Evolutionary conservation across 2,329 filamentous ascomycete genomes (phyloP).

Genomic region (Microcyclosporella mali): DNA sequence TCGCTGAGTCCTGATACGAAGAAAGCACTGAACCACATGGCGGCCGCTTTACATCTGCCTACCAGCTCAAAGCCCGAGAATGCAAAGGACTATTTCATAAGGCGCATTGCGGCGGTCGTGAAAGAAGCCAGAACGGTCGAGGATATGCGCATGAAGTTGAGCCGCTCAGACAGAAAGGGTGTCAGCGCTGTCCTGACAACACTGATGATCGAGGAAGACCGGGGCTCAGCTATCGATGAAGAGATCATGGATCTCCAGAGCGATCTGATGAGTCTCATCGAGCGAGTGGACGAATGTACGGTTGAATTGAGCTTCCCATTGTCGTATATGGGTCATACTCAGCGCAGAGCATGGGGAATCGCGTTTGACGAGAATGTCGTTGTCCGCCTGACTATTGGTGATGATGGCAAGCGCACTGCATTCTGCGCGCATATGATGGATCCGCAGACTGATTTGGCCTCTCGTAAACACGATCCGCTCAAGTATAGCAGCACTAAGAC

Average conservation of each 20-base stretch:
- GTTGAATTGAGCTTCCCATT: slow-evolving; percentile 1
- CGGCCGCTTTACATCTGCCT: background rate
- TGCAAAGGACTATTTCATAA: slow-evolving; percentile 5
- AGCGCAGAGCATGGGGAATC: slow-evolving; percentile 3
- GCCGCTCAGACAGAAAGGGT: background rate
- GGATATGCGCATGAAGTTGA: background rate
- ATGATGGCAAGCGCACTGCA: background rate
- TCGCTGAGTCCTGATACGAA: background rate
- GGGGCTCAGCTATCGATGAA: background rate
- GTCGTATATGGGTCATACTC: background rate
- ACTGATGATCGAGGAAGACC: slow-evolving; percentile 4
- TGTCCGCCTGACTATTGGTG: background rate
- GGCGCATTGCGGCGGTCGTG: background rate
- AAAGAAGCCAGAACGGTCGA: slow-evolving; percentile 1
- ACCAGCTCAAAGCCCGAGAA: background rate
- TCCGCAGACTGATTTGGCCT: background rate
- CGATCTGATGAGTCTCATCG: slow-evolving; percentile 1
- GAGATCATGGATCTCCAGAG: slow-evolving; percentile 1
- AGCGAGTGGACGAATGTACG: slow-evolving; percentile 1
- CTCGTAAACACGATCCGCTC: slow-evolving; percentile 1
- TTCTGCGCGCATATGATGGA: slow-evolving; percentile 6
- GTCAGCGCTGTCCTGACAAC: background rate
- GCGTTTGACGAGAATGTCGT: background rate
- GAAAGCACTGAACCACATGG: background rate
- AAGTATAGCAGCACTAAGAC: background rate